Base-by-base conservation (phyloP, 352 stramenopile species). In the Pythium folliculosum region DNA sequence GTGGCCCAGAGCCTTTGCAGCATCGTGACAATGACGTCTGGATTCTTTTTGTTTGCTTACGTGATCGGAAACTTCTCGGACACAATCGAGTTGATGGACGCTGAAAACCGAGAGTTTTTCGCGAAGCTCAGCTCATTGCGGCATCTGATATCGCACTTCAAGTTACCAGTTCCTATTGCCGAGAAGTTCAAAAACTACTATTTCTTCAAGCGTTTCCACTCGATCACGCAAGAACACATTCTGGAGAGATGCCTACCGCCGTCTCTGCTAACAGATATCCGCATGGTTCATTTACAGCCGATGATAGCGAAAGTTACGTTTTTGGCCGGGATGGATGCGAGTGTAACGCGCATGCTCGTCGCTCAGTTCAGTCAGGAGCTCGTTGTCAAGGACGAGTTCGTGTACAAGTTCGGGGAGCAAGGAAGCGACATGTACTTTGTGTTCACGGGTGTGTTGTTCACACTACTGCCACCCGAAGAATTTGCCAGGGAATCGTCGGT, bases 341-440 rank as follows among this genome's bases (percentile, higher is more conserved):
- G 61, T 30, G 73, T 91, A 14, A 91, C 80, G 5, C 73, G 82
- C 5, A 89, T 91, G 82, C 67, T 92, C 9, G 82, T 92, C 5
- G 76, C 79, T 2, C 81, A 90, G 47, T 89, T 92, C 60, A 84
- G 63, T 60, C 84, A 92, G 25, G 62, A 88, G 5, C 67, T 91
- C 38, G 63, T 90, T 5, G 72, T 89, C 12, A 78, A 79, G 30
- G 77, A 85, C 19, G 78, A 92, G 49, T 89, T 81, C 47, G 78
- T 92, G 5, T 91, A 78, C 72, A 81, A 74, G 35, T 85, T 80
- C 22, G 77, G 77, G 6, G 81, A 93, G 58, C 63, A 85, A 67
- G 82, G 82, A 7, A 81, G 71, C 22, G 82, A 91, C 49, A 93
- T 93, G 82, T 91, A 78, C 55, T 91, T 93, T 30, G 81, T 93